These are phyloP conservation scores for Colletotrichum destructivum DNA, from an alignment of 2,329 filamentous ascomycete species.

Conservation along the genomic window DNA sequence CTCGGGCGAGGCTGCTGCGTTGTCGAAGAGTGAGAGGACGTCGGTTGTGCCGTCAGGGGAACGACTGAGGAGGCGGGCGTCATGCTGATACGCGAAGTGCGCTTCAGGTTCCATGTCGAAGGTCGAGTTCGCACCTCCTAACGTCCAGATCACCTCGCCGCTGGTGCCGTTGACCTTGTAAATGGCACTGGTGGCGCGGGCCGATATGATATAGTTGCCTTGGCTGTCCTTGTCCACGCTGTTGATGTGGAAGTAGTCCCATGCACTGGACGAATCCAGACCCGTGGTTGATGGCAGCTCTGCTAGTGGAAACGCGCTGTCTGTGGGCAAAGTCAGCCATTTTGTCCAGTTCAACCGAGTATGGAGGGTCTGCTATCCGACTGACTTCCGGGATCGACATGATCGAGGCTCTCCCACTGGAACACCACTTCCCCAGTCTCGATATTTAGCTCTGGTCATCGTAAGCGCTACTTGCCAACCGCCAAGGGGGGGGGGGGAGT, in stretches of 20 bases:
- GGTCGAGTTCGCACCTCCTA: conserved; percentile 64
- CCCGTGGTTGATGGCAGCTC: conserved; percentile 27
- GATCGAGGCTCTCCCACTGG: conserved; percentile 56
- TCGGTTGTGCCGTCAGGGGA: conserved; percentile 61
- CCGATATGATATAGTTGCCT: conserved; percentile 69
- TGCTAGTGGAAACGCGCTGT: conserved; percentile 31
- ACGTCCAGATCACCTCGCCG: conserved; percentile 67
- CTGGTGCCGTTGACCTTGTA: conserved; percentile 62
- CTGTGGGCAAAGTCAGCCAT: not conserved
- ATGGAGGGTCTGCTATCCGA: too few relatives aligned
- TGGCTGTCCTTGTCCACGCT: conserved; percentile 65
- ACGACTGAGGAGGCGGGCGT: conserved; percentile 61
- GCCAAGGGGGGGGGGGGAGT: too few relatives aligned
- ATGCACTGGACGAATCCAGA: conserved; percentile 51
- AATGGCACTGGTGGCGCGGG: conserved; percentile 63
- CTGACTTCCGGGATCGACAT: conserved; percentile 27
- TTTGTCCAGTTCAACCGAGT: conserved; percentile 9
- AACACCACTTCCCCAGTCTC: conserved; percentile 64
- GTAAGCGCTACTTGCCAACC: not conserved
- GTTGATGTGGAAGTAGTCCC: conserved; percentile 72
- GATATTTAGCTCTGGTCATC: conserved; percentile 63
- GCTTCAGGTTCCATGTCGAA: conserved; percentile 54
- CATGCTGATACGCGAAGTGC: conserved; percentile 66
- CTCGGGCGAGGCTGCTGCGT: conserved; percentile 51
- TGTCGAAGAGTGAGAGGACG: conserved; percentile 69